Percentiles rank a stretch among this genome's conserved stretches.
Evolutionary conservation across 441 rosid genomes (phyloP).

Genomic region (Iberis amara): DNA sequence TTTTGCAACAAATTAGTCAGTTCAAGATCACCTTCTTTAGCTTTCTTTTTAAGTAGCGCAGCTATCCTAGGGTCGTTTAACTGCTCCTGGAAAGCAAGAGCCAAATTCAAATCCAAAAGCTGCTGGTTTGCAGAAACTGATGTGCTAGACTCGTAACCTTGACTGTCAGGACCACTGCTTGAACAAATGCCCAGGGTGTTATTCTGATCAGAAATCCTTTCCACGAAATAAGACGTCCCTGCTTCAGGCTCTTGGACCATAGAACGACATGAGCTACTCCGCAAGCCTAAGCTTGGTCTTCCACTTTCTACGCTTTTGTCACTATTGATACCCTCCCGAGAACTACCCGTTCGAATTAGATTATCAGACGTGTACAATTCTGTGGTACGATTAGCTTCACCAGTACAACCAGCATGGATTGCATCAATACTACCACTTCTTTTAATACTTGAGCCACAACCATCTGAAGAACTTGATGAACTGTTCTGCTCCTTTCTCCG

Average conservation of each 20-base stretch:
- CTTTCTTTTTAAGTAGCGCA: conserved; percentile 78
- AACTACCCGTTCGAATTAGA: conserved; percentile 62
- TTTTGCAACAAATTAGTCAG: conserved; percentile 82
- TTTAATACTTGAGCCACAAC: conserved; percentile 96
- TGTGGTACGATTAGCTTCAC: conserved; percentile 51
- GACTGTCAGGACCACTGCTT: conserved; percentile 91
- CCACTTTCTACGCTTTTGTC: conserved; percentile 97
- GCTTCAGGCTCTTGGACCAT: conserved; percentile 84
- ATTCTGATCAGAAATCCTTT: conserved; percentile 65
- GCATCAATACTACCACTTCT: conserved; percentile 90
- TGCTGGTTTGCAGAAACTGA: conserved; percentile 87
- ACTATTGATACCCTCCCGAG: conserved; percentile 78
- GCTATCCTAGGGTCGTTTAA: conserved; percentile 90
- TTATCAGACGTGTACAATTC: conserved; percentile 53
- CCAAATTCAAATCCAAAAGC: conserved; percentile 73
- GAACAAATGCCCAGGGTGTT: conserved; percentile 62
- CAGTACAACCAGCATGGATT: conserved; percentile 58
- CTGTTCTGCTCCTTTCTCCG: conserved; percentile 86
- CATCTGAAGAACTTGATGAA: conserved; percentile 98
- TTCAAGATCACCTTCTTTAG: conserved; percentile 78
- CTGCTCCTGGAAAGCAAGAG: conserved; percentile 87
- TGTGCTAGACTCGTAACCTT: conserved; percentile 91
- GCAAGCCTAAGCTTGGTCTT: conserved; percentile 87
- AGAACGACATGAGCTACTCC: conserved; percentile 88
- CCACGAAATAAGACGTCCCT: conserved; percentile 51